Percentiles rank a stretch among this genome's conserved stretches.
Conservation (phyloP, 2,329 filamentous ascomycete genomes). For the Cladosporium sp. region DNA sequence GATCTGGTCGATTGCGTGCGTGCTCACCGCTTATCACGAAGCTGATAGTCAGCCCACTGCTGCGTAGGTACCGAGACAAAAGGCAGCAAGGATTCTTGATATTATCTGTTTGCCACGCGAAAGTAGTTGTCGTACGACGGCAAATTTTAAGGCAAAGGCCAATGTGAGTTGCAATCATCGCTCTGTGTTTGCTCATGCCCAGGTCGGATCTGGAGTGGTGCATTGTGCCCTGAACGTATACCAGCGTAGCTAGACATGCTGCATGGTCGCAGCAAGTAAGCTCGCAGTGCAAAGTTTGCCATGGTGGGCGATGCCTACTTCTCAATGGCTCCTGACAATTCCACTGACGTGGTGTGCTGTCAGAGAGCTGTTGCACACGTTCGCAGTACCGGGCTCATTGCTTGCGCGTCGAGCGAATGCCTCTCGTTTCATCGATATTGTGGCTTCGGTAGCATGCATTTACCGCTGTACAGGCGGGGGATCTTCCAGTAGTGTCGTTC, state of each 20-base stretch:
- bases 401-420: neutral
- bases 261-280: neutral
- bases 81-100: neutral
- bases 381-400: neutral
- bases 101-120: neutral
- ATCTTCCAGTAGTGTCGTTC: conserved; percentile 1
- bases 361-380: conserved; percentile 2
- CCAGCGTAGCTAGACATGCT: neutral
- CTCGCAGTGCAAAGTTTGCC: neutral
- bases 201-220: neutral
- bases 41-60: conserved; percentile 8
- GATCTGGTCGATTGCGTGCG: neutral
- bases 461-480: neutral
- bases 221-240: neutral
- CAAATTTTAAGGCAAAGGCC: neutral
- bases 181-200: neutral
- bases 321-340: neutral
- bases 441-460: conserved; percentile 4
- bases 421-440: conserved; percentile 10
- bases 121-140: neutral
- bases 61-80: neutral
- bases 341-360: neutral
- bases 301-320: neutral
- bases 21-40: neutral
- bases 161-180: neutral